Evolutionary conservation across 1,284 basidiomycete genomes (phyloP).

Genomic region (Ceratobasidium sp.): DNA sequence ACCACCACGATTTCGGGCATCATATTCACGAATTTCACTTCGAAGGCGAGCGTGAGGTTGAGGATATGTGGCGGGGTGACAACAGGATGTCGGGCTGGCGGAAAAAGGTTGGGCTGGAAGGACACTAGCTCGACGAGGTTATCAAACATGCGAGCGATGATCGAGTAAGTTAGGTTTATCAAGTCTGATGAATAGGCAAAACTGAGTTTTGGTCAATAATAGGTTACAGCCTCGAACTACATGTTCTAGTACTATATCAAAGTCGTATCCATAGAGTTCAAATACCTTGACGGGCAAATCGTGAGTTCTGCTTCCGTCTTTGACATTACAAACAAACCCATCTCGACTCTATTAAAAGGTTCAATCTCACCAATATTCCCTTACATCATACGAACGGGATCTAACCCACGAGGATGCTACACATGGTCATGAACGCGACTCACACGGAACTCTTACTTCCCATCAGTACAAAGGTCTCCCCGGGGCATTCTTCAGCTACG

Average conservation of each 20-base stretch:
- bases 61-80: constrained; percentile 54
- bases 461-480: constrained; percentile 86
- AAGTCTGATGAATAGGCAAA: not conserved
- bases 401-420: constrained; percentile 69
- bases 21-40: constrained; percentile 84
- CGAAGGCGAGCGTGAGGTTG: constrained; percentile 75
- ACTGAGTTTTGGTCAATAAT: constrained; percentile 29
- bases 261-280: constrained; percentile 93
- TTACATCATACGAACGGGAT: constrained; percentile 94
- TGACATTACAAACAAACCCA: not conserved
- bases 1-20: constrained; percentile 67
- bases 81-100: constrained; percentile 72
- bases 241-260: constrained; percentile 99
- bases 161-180: constrained; percentile 17
- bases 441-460: constrained; percentile 80
- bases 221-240: constrained; percentile 79
- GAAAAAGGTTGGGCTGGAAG: constrained; percentile 76
- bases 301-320: constrained; percentile 60
- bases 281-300: constrained; percentile 77
- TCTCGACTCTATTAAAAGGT: constrained; percentile 60
- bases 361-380: constrained; percentile 91
- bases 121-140: constrained; percentile 83
- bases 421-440: constrained; percentile 63
- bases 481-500: constrained; percentile 93
- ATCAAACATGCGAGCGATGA: constrained; percentile 69